Evolutionary conservation across 768 basidiomycete species (phyloP).

Genomic region (Gymnopilus junonius): DNA sequence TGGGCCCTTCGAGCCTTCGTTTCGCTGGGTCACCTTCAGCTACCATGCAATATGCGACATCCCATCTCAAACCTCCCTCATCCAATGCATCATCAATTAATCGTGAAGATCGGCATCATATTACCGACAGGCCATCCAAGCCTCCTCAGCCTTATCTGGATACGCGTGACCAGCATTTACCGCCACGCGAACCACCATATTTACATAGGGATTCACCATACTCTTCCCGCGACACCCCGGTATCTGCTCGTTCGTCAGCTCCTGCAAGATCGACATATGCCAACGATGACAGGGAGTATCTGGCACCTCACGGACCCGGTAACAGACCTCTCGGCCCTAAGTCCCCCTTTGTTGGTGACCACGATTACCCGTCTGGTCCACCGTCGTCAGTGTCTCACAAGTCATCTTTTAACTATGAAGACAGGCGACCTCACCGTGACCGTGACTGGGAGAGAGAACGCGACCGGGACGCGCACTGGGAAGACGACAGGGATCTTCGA

Average conservation of each 20-base stretch:
- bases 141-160: conserved; percentile 14
- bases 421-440: conserved; percentile 15
- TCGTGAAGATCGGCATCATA: conserved; percentile 22
- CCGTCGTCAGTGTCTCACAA: conserved; percentile 17
- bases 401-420: conserved; percentile 20
- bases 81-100: conserved; percentile 30
- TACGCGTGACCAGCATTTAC: not conserved
- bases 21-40: conserved; percentile 22
- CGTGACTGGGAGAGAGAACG: conserved; percentile 17
- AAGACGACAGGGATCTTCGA: conserved; percentile 10
- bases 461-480: conserved; percentile 12
- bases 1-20: conserved; percentile 9
- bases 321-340: conserved; percentile 6
- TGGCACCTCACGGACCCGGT: not conserved
- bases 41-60: conserved; percentile 29
- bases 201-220: conserved; percentile 13
- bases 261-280: conserved; percentile 9
- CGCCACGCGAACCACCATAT: conserved; percentile 13
- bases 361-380: conserved; percentile 1
- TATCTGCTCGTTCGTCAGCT: conserved; percentile 12
- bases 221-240: conserved; percentile 4
- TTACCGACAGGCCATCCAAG: conserved; percentile 13
- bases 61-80: conserved; percentile 21
- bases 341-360: conserved; percentile 3
- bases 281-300: conserved; percentile 11